Percentiles rank a stretch among this genome's conserved stretches.
Evolutionary conservation across 2,329 filamentous ascomycete species (phyloP).

Genomic region (Aspergillus glaucus): DNA sequence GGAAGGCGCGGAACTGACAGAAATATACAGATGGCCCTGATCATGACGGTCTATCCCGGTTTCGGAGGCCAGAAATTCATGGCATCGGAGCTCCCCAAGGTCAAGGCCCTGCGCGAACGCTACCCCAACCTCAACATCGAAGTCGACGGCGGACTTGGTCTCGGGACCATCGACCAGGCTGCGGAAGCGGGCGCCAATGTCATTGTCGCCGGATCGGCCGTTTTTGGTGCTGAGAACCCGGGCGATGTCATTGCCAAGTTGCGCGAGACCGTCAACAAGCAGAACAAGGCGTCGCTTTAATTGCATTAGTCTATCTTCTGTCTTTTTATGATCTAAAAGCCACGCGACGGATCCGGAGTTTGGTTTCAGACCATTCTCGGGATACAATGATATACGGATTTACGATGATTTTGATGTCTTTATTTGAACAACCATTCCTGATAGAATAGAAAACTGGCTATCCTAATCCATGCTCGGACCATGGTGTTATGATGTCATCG

Average conservation of each 20-base stretch:
- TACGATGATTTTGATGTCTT: background rate
- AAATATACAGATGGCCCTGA: slow-evolving; percentile 74
- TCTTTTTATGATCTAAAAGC: background rate
- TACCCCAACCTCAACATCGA: slow-evolving; percentile 96
- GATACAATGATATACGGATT: background rate
- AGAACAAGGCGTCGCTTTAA: slow-evolving; percentile 22
- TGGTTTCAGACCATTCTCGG: background rate
- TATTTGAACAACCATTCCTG: background rate
- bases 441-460: too few species aligned
- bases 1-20: slow-evolving; percentile 3
- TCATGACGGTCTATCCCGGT: slow-evolving; percentile 97
- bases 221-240: slow-evolving; percentile 88
- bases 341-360: slow-evolving; percentile 7
- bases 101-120: slow-evolving; percentile 69
- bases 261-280: slow-evolving; percentile 68
- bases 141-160: slow-evolving; percentile 86
- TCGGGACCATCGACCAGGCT: slow-evolving; percentile 84
- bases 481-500: too few species aligned
- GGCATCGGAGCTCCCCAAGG: slow-evolving; percentile 91
- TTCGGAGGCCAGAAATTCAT: slow-evolving; percentile 99
- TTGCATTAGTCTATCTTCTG: slow-evolving; percentile 1
- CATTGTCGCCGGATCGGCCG: slow-evolving; percentile 92
- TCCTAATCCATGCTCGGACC: too few species aligned
- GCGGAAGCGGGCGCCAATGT: slow-evolving; percentile 96
- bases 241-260: slow-evolving; percentile 78